Evolutionary conservation across 352 stramenopile species (phyloP).

Genomic region (Globisporangium yorkense): DNA sequence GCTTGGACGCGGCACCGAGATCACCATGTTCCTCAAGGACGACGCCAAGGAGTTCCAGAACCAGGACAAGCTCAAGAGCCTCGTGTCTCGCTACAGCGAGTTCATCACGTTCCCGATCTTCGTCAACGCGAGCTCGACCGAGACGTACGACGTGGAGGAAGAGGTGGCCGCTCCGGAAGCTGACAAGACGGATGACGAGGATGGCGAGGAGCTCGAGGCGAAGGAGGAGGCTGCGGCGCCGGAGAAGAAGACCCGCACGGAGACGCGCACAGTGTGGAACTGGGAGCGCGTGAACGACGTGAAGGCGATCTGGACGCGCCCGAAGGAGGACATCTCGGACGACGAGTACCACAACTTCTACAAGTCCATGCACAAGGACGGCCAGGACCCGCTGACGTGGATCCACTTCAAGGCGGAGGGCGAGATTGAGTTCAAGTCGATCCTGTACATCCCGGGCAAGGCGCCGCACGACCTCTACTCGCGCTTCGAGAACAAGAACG

Average conservation of each 20-base stretch:
- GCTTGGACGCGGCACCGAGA: constrained; percentile 91
- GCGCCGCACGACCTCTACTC: constrained; percentile 99
- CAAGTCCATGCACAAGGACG: constrained; percentile 99
- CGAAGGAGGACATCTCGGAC: constrained; percentile 98
- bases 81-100: constrained; percentile 98
- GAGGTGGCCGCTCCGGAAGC: constrained; percentile 63
- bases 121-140: constrained; percentile 91
- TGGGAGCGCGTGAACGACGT: constrained; percentile 99
- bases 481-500: constrained; percentile 98
- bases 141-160: constrained; percentile 88
- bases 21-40: constrained; percentile 98
- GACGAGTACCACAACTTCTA: constrained; percentile 99
- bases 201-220: constrained; percentile 41
- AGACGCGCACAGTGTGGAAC: constrained; percentile 96
- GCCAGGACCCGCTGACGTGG: constrained; percentile 98
- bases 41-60: constrained; percentile 98
- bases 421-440: constrained; percentile 98
- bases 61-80: constrained; percentile 95
- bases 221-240: constrained; percentile 51
- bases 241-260: constrained; percentile 94
- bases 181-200: constrained; percentile 88
- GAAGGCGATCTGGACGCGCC: constrained; percentile 99
- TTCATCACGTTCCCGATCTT: constrained; percentile 99
- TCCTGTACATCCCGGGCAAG: constrained; percentile 97
- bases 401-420: constrained; percentile 99